phyloP scores from a whole-genome alignment of 2,329 filamentous ascomycete genomes.

The Paraphaeosphaeria sporulosa region DNA sequence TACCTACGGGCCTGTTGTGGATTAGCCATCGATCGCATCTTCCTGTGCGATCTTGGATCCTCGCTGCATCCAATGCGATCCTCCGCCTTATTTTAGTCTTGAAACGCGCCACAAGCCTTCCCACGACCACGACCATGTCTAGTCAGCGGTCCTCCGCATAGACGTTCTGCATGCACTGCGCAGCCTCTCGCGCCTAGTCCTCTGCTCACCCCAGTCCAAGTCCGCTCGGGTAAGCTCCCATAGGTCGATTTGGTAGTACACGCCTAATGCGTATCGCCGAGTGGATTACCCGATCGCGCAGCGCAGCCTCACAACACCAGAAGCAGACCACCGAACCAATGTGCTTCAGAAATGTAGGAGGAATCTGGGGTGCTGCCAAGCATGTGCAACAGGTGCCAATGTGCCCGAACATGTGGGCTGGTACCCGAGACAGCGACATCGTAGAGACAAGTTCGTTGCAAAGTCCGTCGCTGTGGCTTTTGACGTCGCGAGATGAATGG shows the following conservation, averaged over 20 bases:
- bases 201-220: conserved; percentile 7
- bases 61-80: not conserved
- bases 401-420: conserved; percentile 4
- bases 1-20: not conserved
- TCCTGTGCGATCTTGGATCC: not conserved
- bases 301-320: not conserved
- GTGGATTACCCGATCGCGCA: conserved; percentile 2
- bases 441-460: conserved; percentile 3
- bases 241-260: not conserved
- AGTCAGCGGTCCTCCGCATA: not conserved
- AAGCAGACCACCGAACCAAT: conserved; percentile 12
- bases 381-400: conserved; percentile 2
- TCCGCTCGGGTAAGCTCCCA: conserved; percentile 12
- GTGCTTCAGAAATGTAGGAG: not conserved
- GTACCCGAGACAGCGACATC: conserved; percentile 14
- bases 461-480: conserved; percentile 13
- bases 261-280: conserved; percentile 10
- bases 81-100: conserved; percentile 6
- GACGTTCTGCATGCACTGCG: conserved; percentile 8
- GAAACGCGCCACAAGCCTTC: conserved; percentile 8
- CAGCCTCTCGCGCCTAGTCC: conserved; percentile 7
- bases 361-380: conserved; percentile 7
- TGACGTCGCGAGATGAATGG: not conserved
- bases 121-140: not conserved
- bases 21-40: not conserved